Conservation (phyloP, 2,329 filamentous ascomycete species). For the Hypoxylon sp. region DNA sequence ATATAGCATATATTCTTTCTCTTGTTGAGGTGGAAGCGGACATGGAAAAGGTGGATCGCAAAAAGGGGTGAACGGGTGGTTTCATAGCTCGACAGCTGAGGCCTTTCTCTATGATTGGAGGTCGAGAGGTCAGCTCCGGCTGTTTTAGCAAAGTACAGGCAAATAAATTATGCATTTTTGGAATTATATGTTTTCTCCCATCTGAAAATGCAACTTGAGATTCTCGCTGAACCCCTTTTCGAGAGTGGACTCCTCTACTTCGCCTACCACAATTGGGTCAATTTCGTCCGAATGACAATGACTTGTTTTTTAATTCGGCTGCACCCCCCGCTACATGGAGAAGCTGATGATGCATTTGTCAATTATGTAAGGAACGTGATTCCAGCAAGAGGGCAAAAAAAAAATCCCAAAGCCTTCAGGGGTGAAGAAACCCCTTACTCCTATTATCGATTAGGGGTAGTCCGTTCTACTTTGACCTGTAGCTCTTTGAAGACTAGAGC, state of each 20-base stretch:
- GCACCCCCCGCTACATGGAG: too few relatives aligned
- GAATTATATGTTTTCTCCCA: not conserved
- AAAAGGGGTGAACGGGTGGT: not conserved
- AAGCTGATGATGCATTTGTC: too few relatives aligned
- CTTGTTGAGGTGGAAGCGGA: not conserved
- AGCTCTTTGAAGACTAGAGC: not conserved
- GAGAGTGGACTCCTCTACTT: too few relatives aligned
- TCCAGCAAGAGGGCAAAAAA: too few relatives aligned
- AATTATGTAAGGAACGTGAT: too few relatives aligned
- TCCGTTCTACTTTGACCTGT: too few relatives aligned
- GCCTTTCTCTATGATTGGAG: not conserved
- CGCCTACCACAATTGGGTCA: too few relatives aligned
- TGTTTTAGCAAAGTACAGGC: conserved; percentile 3
- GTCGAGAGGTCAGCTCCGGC: not conserved
- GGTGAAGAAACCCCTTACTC: not conserved
- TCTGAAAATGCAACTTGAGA: too few relatives aligned
- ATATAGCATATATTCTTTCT: conserved; percentile 4
- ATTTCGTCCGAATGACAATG: too few relatives aligned
- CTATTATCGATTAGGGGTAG: not conserved
- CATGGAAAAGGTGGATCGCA: not conserved
- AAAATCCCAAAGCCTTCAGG: too few relatives aligned
- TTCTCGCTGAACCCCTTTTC: too few relatives aligned
- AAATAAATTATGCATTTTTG: not conserved
- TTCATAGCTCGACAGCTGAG: not conserved
- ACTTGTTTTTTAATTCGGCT: too few relatives aligned